Conservation (phyloP, 2,329 filamentous ascomycete genomes). For the Allantophomopsis lycopodina region DNA sequence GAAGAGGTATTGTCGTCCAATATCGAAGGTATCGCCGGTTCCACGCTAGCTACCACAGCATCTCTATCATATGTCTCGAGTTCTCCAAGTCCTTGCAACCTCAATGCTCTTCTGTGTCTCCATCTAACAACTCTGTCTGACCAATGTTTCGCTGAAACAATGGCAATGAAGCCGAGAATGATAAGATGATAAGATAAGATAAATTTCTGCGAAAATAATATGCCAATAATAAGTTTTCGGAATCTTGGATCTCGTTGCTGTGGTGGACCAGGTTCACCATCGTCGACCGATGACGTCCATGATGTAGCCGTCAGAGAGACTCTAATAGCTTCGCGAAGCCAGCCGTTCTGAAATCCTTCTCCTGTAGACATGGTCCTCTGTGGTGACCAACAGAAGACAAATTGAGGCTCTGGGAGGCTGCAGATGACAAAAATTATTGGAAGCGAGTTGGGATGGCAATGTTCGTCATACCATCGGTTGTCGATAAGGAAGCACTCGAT, state of each 20-base stretch:
- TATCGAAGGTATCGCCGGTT: slow-evolving; percentile 1
- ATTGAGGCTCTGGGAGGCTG: too few relatives aligned
- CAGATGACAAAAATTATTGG: too few relatives aligned
- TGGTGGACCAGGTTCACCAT: slow-evolving; percentile 2
- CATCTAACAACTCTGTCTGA: slow-evolving; percentile 7
- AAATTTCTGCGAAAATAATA: slow-evolving; percentile 9
- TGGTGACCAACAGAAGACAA: too few relatives aligned
- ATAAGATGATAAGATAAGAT: slow-evolving; percentile 13
- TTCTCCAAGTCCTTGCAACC: slow-evolving; percentile 1
- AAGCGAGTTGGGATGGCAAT: too few relatives aligned
- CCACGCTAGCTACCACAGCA: slow-evolving; percentile 2
- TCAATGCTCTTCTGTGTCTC: slow-evolving; percentile 6
- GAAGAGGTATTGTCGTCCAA: slow-evolving; percentile 4
- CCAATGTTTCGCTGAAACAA: slow-evolving; percentile 12
- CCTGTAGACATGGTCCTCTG: too few relatives aligned
- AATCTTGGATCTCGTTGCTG: slow-evolving; percentile 7
- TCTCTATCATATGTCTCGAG: slow-evolving; percentile 6
- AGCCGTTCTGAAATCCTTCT: not conserved
- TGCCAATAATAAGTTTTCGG: slow-evolving; percentile 9
- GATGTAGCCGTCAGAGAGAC: slow-evolving; percentile 1
- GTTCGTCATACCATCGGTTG: too few relatives aligned
- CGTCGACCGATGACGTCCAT: slow-evolving; percentile 2
- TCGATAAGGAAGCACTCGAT: too few relatives aligned
- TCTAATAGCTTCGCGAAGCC: not conserved
- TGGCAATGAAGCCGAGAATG: slow-evolving; percentile 7